phyloP scores from a whole-genome alignment of 108 stramenopile species.

The Cyclotella choctawhatcheeana region DNA sequence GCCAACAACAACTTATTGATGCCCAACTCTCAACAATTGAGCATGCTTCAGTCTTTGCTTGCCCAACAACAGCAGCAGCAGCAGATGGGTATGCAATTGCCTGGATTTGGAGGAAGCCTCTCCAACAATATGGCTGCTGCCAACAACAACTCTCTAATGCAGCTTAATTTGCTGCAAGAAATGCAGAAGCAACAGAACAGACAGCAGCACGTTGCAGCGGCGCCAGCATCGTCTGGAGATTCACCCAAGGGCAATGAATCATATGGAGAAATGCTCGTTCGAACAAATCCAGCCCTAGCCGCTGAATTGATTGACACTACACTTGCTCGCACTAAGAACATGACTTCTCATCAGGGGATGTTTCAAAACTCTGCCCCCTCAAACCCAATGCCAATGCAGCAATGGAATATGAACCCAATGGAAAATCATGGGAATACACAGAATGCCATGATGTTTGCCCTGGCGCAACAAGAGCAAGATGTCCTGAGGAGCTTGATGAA shows the following conservation, averaged over 20 bases:
- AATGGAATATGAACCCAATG: neutral
- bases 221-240: neutral
- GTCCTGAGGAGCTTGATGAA: slow-evolving; percentile 1
- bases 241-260: neutral
- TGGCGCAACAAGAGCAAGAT: slow-evolving; percentile 16
- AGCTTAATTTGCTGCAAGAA: slow-evolving; percentile 27
- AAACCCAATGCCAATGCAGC: slow-evolving; percentile 2
- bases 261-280: slow-evolving; percentile 6
- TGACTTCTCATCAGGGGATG: neutral
- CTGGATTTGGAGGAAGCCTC: no score
- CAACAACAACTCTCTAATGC: slow-evolving; percentile 8
- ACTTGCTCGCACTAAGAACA: neutral
- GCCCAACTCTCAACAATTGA: slow-evolving; percentile 10
- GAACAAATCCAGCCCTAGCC: slow-evolving; percentile 10
- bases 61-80: neutral
- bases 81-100: neutral
- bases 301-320: slow-evolving; percentile 1
- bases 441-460: slow-evolving; percentile 19
- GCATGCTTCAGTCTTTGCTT: neutral
- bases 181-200: slow-evolving; percentile 14
- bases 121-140: neutral
- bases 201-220: neutral
- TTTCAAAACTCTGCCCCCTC: neutral
- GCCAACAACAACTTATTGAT: no score
- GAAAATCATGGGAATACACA: slow-evolving; percentile 2